A percentile compares a stretch with the other conserved stretches of the same genome.
phyloP scores from a whole-genome alignment of 2,329 filamentous ascomycete species.

The Trichoderma arundinaceum region DNA sequence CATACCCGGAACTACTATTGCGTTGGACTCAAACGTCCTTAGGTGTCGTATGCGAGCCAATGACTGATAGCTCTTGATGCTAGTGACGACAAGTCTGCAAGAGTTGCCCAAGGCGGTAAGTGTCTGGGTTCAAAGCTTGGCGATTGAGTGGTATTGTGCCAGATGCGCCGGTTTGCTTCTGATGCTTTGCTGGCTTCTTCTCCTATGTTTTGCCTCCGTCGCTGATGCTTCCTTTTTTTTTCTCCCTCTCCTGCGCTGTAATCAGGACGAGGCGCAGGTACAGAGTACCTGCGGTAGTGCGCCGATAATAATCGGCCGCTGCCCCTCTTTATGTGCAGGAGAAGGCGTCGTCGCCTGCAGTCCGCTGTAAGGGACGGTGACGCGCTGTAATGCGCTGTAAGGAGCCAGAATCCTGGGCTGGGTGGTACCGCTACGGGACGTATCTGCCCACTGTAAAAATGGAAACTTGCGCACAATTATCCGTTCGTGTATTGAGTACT shows the following conservation, averaged over 20 bases:
- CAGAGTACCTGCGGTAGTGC: neutral
- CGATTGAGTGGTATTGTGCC: neutral
- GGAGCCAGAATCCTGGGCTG: neutral
- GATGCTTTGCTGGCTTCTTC: neutral
- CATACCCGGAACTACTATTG: neutral
- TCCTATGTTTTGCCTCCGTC: neutral
- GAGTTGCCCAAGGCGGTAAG: conserved; percentile 21
- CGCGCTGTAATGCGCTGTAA: conserved; percentile 11
- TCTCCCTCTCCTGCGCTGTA: neutral
- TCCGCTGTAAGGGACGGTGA: neutral
- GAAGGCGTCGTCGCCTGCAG: conserved; percentile 1
- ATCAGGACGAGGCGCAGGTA: conserved; percentile 3
- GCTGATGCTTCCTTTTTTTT: neutral
- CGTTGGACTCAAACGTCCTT: neutral
- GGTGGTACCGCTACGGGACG: neutral
- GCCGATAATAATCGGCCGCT: neutral
- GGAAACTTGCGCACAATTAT: neutral
- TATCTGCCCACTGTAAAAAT: conserved; percentile 5
- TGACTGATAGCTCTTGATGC: neutral
- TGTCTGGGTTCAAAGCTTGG: neutral
- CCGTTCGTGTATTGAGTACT: neutral
- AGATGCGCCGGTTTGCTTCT: neutral
- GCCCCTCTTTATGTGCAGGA: conserved; percentile 14
- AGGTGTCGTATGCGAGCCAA: conserved; percentile 3
- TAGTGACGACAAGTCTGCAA: conserved; percentile 16